Evolutionary conservation across 2,329 filamentous ascomycete genomes (phyloP).

Genomic region (Trichoderma sp.): DNA sequence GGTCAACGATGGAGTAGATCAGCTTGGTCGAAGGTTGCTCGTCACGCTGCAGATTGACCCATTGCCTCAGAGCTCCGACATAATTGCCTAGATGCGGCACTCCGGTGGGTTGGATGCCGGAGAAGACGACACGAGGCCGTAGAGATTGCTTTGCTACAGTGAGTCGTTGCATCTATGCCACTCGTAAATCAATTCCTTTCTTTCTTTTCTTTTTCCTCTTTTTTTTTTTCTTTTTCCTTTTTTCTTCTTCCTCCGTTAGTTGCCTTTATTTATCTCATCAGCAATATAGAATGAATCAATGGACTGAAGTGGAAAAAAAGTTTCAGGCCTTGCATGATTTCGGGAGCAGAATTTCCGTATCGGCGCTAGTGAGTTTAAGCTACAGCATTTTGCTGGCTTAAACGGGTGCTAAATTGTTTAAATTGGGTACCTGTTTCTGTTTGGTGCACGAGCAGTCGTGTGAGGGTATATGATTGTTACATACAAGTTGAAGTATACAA

Average conservation of each 20-base stretch:
- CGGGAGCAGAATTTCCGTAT: not conserved
- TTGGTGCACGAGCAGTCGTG: not conserved
- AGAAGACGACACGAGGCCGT: conserved; percentile 66
- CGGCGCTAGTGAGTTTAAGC: conserved; percentile 9
- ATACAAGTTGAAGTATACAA: not conserved
- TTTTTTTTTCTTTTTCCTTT: too few relatives aligned
- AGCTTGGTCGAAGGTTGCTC: conserved; percentile 58
- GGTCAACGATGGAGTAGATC: conserved; percentile 84
- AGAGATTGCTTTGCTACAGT: not conserved
- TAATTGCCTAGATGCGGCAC: conserved; percentile 95
- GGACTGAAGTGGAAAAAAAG: not conserved
- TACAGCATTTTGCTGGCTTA: not conserved
- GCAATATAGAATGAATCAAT: not conserved
- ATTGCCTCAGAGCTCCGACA: conserved; percentile 81
- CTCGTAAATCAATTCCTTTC: too few relatives aligned
- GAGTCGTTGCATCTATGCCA: conserved; percentile 6
- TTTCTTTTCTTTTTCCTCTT: not conserved
- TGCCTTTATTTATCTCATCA: not conserved
- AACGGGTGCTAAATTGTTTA: not conserved
- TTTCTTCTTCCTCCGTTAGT: not conserved
- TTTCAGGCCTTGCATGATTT: not conserved
- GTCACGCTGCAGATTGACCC: conserved; percentile 73
- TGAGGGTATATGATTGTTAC: not conserved
- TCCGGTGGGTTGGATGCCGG: conserved; percentile 94
- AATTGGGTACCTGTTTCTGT: not conserved